Percentiles rank a stretch among this genome's conserved stretches.
These are phyloP conservation scores for Pleurozium schreberi DNA, from an alignment of 225 moss, liverwort and hornwort genomes.

Conservation along the genomic window DNA sequence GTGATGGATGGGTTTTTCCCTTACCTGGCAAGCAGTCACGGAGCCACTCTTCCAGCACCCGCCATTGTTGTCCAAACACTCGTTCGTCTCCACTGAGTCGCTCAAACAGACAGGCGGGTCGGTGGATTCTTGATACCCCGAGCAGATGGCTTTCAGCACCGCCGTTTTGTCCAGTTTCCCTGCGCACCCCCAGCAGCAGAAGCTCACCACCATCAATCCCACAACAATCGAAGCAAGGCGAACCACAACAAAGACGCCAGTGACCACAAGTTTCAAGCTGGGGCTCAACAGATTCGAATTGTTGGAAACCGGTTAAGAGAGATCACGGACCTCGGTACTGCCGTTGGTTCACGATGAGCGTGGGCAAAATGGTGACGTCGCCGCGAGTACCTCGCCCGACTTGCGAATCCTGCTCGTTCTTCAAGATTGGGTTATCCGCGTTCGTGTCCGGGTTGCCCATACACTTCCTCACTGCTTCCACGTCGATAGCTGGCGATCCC, in stretches of 20 bases:
- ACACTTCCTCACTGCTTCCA: conserved; percentile 45
- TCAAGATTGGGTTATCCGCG: conserved; percentile 48
- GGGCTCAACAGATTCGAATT: background rate
- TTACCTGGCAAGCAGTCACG: conserved; percentile 66
- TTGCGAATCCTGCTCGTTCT: conserved; percentile 79
- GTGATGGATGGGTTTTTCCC: background rate
- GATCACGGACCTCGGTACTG: conserved; percentile 62
- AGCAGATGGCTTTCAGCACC: conserved; percentile 85
- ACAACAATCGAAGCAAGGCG: background rate
- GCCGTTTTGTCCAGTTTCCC: conserved; percentile 86
- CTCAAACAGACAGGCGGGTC: conserved; percentile 92
- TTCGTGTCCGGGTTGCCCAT: conserved; percentile 64
- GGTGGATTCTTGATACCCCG: conserved; percentile 84
- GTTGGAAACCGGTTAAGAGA: background rate
- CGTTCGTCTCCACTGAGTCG: conserved; percentile 73
- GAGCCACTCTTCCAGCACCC: conserved; percentile 78
- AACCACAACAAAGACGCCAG: background rate
- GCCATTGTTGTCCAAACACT: conserved; percentile 74
- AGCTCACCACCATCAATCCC: background rate
- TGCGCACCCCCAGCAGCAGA: background rate
- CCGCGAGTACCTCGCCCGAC: conserved; percentile 52
- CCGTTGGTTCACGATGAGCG: conserved; percentile 70
- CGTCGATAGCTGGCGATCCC: conserved; percentile 17
- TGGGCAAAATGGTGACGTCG: conserved; percentile 87
- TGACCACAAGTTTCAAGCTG: background rate